Conservation (phyloP, 1,139 yeast species). For the Taphrina populina region DNA sequence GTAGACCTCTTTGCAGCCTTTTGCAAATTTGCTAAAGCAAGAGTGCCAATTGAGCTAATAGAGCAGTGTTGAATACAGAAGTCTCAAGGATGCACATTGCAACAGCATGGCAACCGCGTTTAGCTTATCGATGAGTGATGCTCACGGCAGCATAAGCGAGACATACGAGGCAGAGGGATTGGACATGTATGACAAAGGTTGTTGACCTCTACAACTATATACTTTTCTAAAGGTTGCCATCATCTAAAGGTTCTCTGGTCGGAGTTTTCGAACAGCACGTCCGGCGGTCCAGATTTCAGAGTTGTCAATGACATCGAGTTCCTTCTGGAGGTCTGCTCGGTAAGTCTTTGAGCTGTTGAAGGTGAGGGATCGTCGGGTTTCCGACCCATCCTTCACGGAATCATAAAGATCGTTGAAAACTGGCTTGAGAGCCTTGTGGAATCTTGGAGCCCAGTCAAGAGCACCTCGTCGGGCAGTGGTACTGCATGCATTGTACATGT, state of each 20-base stretch:
- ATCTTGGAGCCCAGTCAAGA: slow-evolving; percentile 98
- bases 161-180: no score
- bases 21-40: no score
- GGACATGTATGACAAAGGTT: no score
- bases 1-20: no score
- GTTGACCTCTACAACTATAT: no score
- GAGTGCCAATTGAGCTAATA: no score
- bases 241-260: slow-evolving; percentile 77
- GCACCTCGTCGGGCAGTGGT: slow-evolving; percentile 99
- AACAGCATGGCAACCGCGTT: no score
- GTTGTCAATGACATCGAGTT: slow-evolving; percentile 86
- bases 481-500: slow-evolving; percentile 99
- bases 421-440: slow-evolving; percentile 98
- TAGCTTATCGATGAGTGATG: no score
- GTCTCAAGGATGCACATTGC: no score
- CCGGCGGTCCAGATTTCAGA: slow-evolving; percentile 99
- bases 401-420: slow-evolving; percentile 94
- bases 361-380: slow-evolving; percentile 96
- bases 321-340: slow-evolving; percentile 94
- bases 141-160: no score
- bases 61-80: no score
- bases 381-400: slow-evolving; percentile 92
- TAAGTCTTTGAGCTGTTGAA: slow-evolving; percentile 97
- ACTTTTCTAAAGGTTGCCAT: no score
- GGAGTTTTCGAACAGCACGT: slow-evolving; percentile 98